Percentiles rank a stretch among this genome's conserved stretches.
Evolutionary conservation across 192 early-diverging fungal species (phyloP).

Genomic region (Lobulomyces angularis): DNA sequence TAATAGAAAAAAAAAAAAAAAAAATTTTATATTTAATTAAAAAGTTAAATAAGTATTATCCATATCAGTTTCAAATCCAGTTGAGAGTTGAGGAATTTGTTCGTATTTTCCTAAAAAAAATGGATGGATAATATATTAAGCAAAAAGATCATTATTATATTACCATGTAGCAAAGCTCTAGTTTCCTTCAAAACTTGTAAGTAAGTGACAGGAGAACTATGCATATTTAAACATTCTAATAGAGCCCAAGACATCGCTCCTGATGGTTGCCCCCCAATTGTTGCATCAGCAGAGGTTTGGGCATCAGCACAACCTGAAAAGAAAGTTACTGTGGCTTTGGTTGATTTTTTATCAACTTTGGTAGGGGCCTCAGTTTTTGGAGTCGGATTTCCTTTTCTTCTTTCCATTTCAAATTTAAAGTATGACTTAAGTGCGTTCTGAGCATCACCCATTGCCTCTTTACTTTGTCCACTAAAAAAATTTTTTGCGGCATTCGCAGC

Average conservation of each 20-base stretch:
- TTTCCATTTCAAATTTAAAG: no score
- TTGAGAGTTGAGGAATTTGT: slow-evolving; percentile 34
- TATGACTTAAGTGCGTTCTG: slow-evolving; percentile 3
- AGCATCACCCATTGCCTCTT: slow-evolving; percentile 1
- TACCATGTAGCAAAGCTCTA: slow-evolving; percentile 15
- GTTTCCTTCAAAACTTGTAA: slow-evolving; percentile 32
- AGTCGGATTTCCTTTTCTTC: no score
- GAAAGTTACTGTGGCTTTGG: slow-evolving; percentile 36
- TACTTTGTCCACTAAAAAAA: background rate
- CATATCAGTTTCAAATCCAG: slow-evolving; percentile 28
- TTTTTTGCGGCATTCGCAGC: slow-evolving; percentile 15
- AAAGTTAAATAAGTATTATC: no score
- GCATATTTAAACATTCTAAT: slow-evolving; percentile 23
- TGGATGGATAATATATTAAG: no score
- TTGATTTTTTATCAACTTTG: slow-evolving; percentile 9
- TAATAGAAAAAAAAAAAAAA: no score
- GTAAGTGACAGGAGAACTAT: slow-evolving; percentile 20
- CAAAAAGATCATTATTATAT: no score
- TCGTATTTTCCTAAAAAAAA: slow-evolving; percentile 32
- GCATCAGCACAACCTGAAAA: slow-evolving; percentile 61
- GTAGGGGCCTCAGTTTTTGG: slow-evolving; percentile 10
- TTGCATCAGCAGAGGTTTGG: slow-evolving; percentile 64
- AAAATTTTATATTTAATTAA: no score
- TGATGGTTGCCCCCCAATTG: slow-evolving; percentile 41
- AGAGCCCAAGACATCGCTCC: slow-evolving; percentile 59